A percentile compares a stretch with the other conserved stretches of the same genome.
These are phyloP conservation scores for Obelidium mucronatum DNA, from an alignment of 192 early-diverging fungal species.

Conservation along the genomic window DNA sequence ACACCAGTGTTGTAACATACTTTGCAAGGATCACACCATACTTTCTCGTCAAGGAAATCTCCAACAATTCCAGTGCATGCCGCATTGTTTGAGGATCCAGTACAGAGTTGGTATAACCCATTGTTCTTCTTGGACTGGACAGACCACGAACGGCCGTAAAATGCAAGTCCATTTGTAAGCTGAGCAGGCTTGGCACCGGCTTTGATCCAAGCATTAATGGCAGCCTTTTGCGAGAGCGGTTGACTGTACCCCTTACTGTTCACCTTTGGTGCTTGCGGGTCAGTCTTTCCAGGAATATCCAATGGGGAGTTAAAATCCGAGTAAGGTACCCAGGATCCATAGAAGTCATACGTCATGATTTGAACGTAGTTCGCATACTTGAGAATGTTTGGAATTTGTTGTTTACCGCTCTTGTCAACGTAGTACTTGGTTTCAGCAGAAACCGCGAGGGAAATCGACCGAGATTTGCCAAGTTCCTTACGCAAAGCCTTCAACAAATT, in stretches of 20 bases:
- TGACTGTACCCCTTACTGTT: background rate
- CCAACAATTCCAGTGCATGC: background rate
- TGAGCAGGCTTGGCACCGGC: background rate
- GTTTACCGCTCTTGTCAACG: background rate
- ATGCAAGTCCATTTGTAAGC: background rate
- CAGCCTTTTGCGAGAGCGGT: background rate
- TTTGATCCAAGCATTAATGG: background rate
- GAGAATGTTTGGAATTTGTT: background rate
- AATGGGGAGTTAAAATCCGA: too few relatives aligned
- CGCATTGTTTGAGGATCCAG: background rate
- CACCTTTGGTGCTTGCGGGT: background rate
- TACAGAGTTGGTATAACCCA: background rate
- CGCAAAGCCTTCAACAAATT: background rate
- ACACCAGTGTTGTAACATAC: conserved; percentile 36
- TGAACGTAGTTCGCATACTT: conserved; percentile 11
- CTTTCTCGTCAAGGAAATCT: background rate
- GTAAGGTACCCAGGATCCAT: background rate
- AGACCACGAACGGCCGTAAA: background rate
- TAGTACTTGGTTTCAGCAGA: background rate
- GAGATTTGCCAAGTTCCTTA: background rate
- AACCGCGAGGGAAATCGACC: background rate
- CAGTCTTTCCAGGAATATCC: background rate
- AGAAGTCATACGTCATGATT: conserved; percentile 16
- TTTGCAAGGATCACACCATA: background rate
- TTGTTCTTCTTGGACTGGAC: background rate